phyloP scores from a whole-genome alignment of 2,329 filamentous ascomycete genomes.

The Colletotrichum truncatum region DNA sequence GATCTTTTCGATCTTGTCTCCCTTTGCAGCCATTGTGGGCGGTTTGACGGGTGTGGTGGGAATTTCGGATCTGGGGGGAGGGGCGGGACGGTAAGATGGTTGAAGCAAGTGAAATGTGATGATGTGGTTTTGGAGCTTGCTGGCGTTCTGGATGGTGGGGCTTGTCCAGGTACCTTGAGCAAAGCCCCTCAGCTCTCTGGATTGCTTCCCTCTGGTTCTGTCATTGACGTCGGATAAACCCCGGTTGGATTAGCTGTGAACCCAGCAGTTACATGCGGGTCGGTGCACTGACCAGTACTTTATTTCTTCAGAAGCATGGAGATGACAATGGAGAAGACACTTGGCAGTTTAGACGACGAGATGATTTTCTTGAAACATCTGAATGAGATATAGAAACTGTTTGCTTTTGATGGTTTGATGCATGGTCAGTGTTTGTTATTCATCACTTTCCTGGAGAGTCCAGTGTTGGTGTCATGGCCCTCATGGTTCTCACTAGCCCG shows the following conservation, averaged over 20 bases:
- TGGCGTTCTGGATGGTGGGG: background rate
- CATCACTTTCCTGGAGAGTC: too few species aligned
- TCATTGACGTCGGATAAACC: background rate
- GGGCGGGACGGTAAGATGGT: background rate
- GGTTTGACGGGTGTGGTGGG: background rate
- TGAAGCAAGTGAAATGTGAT: background rate
- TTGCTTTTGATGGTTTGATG: too few species aligned
- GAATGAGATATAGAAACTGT: too few species aligned
- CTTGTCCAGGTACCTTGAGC: background rate
- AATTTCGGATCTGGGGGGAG: background rate
- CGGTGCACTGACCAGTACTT: slow-evolving; percentile 10
- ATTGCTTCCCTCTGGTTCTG: background rate
- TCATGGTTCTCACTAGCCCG: too few species aligned
- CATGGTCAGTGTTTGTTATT: too few species aligned
- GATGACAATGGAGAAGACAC: background rate
- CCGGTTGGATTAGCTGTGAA: background rate
- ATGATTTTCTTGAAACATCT: too few species aligned
- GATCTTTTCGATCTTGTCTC: slow-evolving; percentile 64
- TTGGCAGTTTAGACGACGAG: too few species aligned
- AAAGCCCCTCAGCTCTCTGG: slow-evolving; percentile 8
- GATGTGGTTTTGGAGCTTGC: background rate
- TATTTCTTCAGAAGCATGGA: background rate
- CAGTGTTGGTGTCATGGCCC: too few species aligned
- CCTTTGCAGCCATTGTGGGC: slow-evolving; percentile 25
- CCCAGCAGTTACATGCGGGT: too few species aligned